Percentiles rank a stretch among this genome's conserved stretches.
These are phyloP conservation scores for Kernera saxatilis DNA, from an alignment of 345 rosid genomes.

Conservation along the genomic window DNA sequence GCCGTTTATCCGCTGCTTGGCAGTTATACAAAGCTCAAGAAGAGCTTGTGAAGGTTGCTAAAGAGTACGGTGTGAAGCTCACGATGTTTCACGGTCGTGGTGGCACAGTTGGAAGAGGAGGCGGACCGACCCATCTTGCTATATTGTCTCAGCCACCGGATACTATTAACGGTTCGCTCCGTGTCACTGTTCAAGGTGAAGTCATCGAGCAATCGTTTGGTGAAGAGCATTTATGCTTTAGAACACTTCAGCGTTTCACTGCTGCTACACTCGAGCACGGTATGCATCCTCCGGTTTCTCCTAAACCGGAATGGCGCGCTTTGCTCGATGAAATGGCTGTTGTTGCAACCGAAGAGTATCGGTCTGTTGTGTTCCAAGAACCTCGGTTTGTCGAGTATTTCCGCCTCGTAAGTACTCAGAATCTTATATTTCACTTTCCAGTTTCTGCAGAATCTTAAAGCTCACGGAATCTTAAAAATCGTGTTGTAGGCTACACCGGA, in stretches of 20 bases:
- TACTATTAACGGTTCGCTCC: slow-evolving; percentile 86
- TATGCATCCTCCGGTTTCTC: slow-evolving; percentile 87
- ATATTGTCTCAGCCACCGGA: slow-evolving; percentile 99
- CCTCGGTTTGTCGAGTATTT: slow-evolving; percentile 97
- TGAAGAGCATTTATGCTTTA: slow-evolving; percentile 88
- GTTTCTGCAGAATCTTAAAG: neutral
- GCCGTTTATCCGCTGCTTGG: slow-evolving; percentile 96
- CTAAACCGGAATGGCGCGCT: slow-evolving; percentile 93
- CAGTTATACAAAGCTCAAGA: slow-evolving; percentile 95
- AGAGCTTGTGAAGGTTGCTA: slow-evolving; percentile 93
- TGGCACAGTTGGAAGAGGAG: slow-evolving; percentile 99
- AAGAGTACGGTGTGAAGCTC: slow-evolving; percentile 76
- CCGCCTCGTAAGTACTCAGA: slow-evolving; percentile 64
- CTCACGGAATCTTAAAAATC: neutral
- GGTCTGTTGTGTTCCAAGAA: slow-evolving; percentile 83
- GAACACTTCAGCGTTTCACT: slow-evolving; percentile 89
- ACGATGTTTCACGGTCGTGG: slow-evolving; percentile 99
- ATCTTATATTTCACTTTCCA: neutral
- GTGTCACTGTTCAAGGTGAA: slow-evolving; percentile 97
- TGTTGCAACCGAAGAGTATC: slow-evolving; percentile 80
- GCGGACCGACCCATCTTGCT: slow-evolving; percentile 99
- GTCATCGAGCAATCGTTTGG: slow-evolving; percentile 97
- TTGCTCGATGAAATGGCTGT: slow-evolving; percentile 92
- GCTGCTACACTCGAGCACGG: slow-evolving; percentile 99
- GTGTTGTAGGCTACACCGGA: slow-evolving; percentile 88